Conservation (phyloP, 352 stramenopile genomes). For the Globisporangium viniferum region DNA sequence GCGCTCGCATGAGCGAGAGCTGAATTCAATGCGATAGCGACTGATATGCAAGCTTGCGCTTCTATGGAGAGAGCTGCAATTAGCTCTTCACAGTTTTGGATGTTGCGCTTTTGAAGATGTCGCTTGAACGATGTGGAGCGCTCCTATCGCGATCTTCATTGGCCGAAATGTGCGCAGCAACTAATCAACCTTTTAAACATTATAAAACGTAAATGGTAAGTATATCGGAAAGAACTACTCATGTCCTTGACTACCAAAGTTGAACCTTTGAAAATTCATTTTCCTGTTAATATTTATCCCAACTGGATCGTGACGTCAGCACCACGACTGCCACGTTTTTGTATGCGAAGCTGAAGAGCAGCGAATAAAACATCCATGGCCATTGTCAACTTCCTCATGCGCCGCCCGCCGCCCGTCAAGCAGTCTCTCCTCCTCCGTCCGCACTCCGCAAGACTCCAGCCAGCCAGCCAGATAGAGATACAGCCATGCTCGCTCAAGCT, state of each 20-base stretch:
- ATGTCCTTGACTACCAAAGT: too few relatives aligned
- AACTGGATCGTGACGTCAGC: not conserved
- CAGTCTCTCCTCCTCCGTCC: not conserved
- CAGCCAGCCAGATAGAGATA: not conserved
- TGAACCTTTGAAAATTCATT: not conserved
- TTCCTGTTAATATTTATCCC: not conserved
- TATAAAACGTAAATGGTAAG: too few relatives aligned
- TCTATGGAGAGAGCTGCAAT: not conserved
- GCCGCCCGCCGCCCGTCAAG: not conserved
- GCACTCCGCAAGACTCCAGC: not conserved
- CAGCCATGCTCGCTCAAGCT: conserved; percentile 5
- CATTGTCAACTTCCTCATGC: not conserved
- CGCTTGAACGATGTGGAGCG: not conserved
- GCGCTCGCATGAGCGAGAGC: too few relatives aligned
- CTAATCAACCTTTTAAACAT: too few relatives aligned
- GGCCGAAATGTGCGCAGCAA: conserved; percentile 3
- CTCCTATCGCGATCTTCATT: conserved; percentile 9
- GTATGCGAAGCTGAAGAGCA: conserved; percentile 1
- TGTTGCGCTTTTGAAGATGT: not conserved
- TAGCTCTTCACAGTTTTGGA: too few relatives aligned
- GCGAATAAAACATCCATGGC: conserved; percentile 1
- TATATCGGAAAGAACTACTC: too few relatives aligned
- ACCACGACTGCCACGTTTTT: not conserved
- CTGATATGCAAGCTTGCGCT: not conserved
- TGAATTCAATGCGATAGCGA: too few relatives aligned